phyloP scores from a whole-genome alignment of 2,329 filamentous ascomycete species.

The Esteya vermicola region DNA sequence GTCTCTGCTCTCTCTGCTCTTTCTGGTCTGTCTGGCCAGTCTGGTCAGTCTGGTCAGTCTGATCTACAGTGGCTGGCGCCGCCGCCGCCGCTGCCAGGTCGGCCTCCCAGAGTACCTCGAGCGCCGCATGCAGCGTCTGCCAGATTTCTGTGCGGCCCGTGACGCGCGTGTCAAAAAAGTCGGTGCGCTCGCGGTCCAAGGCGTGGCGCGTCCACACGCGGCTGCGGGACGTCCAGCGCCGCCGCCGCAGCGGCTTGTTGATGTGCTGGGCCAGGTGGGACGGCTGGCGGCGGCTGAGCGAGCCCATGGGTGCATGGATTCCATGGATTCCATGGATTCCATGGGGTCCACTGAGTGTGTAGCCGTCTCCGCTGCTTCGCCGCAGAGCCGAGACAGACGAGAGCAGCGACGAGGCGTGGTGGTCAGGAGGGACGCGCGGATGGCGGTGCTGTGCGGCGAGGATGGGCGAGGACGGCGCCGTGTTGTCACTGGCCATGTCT shows the following conservation, averaged over 20 bases:
- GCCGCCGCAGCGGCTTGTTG: conserved; percentile 52
- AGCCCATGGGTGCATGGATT: too few relatives aligned
- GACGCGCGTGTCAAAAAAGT: conserved; percentile 85
- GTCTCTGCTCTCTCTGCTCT: too few relatives aligned
- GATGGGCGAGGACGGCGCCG: too few relatives aligned
- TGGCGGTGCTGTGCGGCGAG: too few relatives aligned
- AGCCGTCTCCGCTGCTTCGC: neutral
- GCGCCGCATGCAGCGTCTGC: conserved; percentile 55
- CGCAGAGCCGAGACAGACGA: neutral
- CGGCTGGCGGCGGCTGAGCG: neutral
- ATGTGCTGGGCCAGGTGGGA: conserved; percentile 45
- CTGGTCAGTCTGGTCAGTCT: too few relatives aligned
- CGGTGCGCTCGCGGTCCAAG: conserved; percentile 56
- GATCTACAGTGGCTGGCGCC: too few relatives aligned
- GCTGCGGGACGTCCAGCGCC: conserved; percentile 49
- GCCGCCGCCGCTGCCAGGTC: conserved; percentile 5
- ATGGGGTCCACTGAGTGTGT: too few relatives aligned
- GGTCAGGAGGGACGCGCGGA: neutral
- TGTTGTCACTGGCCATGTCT: too few relatives aligned
- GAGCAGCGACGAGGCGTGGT: neutral
- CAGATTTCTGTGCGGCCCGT: conserved; percentile 67
- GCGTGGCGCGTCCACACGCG: conserved; percentile 55
- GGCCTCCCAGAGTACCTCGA: conserved; percentile 52
- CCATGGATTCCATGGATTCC: too few relatives aligned
- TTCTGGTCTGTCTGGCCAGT: too few relatives aligned